A percentile compares a stretch with the other conserved stretches of the same genome.
Conservation (phyloP, 805 yeast species). For the Ogataea kodamae region DNA sequence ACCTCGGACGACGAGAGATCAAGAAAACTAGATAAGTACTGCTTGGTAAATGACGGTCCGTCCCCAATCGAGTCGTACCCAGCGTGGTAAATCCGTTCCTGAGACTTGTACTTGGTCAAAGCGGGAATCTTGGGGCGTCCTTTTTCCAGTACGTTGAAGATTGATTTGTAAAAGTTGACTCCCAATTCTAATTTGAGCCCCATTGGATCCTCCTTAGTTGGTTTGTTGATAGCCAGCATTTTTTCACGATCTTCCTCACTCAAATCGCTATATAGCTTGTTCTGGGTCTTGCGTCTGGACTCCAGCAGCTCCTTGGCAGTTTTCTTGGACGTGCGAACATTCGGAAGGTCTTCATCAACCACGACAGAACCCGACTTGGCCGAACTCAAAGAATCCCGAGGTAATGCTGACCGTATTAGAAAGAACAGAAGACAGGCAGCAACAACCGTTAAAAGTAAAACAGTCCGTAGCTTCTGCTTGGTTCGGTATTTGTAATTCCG, state of each 20-base stretch:
- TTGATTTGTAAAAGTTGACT: constrained; percentile 40
- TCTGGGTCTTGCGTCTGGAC: constrained; percentile 4
- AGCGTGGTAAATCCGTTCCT: constrained; percentile 51
- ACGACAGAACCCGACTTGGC: constrained; percentile 3
- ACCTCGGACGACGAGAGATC: constrained; percentile 43
- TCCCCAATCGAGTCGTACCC: constrained; percentile 42
- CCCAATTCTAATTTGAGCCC: constrained; percentile 35
- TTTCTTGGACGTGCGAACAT: constrained; percentile 4
- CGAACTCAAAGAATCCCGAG: not conserved
- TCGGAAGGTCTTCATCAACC: constrained; percentile 10
- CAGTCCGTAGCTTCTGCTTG: constrained; percentile 9
- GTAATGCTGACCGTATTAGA: constrained; percentile 7
- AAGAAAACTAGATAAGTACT: constrained; percentile 49
- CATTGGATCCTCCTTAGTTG: constrained; percentile 30
- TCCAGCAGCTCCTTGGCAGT: constrained; percentile 21
- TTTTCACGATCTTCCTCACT: constrained; percentile 17
- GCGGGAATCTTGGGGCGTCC: constrained; percentile 44
- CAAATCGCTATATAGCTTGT: constrained; percentile 8
- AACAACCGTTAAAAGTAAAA: constrained; percentile 6
- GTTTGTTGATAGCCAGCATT: constrained; percentile 21
- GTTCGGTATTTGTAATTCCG: constrained; percentile 12
- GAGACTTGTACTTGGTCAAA: constrained; percentile 42
- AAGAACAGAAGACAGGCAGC: constrained; percentile 6
- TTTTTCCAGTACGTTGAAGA: constrained; percentile 36
- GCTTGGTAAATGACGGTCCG: constrained; percentile 45